phyloP scores from a whole-genome alignment of 345 rosid species.

The Euclidium syriacum region DNA sequence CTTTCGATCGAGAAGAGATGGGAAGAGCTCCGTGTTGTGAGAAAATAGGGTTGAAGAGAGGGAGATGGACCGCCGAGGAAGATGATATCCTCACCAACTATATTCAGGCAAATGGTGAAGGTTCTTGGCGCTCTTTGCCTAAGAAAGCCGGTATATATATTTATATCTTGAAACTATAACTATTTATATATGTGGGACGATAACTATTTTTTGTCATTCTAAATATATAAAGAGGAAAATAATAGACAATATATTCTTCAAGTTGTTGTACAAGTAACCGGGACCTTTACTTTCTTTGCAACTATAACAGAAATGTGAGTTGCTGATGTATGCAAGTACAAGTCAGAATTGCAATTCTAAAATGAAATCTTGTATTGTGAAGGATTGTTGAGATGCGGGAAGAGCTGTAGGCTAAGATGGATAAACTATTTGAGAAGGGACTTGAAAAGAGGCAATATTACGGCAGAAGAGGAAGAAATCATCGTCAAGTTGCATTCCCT shows the following conservation, averaged over 20 bases:
- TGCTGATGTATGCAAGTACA: not conserved
- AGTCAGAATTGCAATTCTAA: not conserved
- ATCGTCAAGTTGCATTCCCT: slow-evolving; percentile 64
- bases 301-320: not conserved
- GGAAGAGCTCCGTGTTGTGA: slow-evolving; percentile 93
- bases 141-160: slow-evolving; percentile 63
- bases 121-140: slow-evolving; percentile 86
- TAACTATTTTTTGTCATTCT: too few relatives aligned
- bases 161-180: too few relatives aligned
- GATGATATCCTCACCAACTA: slow-evolving; percentile 58
- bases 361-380: not conserved
- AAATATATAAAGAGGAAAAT: too few relatives aligned
- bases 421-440: slow-evolving; percentile 75
- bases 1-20: slow-evolving; percentile 33
- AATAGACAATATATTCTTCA: too few relatives aligned
- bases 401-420: slow-evolving; percentile 96
- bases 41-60: slow-evolving; percentile 76
- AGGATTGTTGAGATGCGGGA: slow-evolving; percentile 86
- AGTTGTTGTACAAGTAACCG: not conserved
- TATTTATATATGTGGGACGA: not conserved
- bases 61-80: slow-evolving; percentile 87
- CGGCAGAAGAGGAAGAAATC: slow-evolving; percentile 64
- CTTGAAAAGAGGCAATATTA: slow-evolving; percentile 80
- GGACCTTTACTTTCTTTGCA: not conserved
- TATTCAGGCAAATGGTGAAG: slow-evolving; percentile 71